Conservation (phyloP, 225 moss, liverwort and hornwort species). For the Pseudoscleropodium purum region DNA sequence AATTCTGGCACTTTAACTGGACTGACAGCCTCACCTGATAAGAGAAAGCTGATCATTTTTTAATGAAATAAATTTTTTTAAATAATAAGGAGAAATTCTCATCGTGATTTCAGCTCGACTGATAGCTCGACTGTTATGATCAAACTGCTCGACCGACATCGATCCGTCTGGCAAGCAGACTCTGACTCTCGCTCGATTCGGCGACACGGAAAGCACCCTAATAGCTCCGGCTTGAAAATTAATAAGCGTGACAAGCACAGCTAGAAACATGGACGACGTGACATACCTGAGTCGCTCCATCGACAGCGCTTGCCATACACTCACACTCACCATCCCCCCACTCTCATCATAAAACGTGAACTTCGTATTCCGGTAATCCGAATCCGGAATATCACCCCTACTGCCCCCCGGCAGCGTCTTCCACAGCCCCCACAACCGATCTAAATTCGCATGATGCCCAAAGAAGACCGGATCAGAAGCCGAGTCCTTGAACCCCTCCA, state of each 20-base stretch:
- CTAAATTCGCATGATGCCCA: neutral
- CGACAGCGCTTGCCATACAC: conserved; percentile 2
- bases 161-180: neutral
- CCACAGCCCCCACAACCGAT: conserved; percentile 23
- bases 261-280: neutral
- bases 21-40: too few relatives aligned
- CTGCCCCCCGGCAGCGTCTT: neutral
- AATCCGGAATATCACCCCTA: neutral
- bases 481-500: neutral
- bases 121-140: neutral
- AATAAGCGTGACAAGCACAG: neutral
- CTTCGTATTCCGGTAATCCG: conserved; percentile 14
- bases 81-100: neutral
- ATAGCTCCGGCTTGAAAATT: too few relatives aligned
- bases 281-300: conserved; percentile 10
- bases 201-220: too few relatives aligned
- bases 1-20: neutral
- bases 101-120: neutral
- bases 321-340: neutral
- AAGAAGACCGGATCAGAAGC: conserved; percentile 8
- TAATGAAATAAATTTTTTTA: neutral
- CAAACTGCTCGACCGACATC: neutral
- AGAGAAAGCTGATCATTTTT: neutral
- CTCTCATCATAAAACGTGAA: conserved; percentile 44
- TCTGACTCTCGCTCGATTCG: neutral